Conservation (phyloP, 2,329 filamentous ascomycete genomes). For the Sporothrix phasma region DNA sequence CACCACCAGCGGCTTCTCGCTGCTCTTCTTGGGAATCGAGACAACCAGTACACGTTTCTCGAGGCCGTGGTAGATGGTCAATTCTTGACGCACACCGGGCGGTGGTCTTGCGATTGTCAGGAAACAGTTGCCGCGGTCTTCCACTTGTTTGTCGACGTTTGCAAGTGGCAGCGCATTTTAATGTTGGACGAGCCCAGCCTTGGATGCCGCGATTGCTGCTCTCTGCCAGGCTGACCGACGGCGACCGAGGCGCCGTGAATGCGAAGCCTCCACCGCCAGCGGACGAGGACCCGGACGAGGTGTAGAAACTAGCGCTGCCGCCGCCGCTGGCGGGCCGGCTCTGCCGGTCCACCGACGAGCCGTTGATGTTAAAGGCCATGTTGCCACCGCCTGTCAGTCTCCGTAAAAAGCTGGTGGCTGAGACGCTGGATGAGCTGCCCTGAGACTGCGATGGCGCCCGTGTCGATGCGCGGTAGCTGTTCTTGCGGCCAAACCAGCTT, state of each 20-base stretch:
- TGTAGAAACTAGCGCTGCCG: slow-evolving; percentile 56
- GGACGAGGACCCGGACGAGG: slow-evolving; percentile 42
- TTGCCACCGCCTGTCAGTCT: slow-evolving; percentile 60
- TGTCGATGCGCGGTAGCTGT: slow-evolving; percentile 54
- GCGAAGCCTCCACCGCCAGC: slow-evolving; percentile 29
- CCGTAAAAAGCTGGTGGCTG: slow-evolving; percentile 66
- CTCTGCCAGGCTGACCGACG: slow-evolving; percentile 46
- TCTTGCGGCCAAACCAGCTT: slow-evolving; percentile 53
- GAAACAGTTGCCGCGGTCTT: slow-evolving; percentile 76
- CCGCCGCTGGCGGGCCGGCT: slow-evolving; percentile 37
- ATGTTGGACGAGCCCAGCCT: slow-evolving; percentile 63
- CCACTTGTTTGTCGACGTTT: slow-evolving; percentile 70
- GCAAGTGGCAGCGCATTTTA: slow-evolving; percentile 76
- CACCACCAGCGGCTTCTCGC: slow-evolving; percentile 49
- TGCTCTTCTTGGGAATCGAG: slow-evolving; percentile 55
- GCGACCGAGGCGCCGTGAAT: slow-evolving; percentile 40
- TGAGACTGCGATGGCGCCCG: slow-evolving; percentile 57
- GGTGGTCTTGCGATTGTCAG: slow-evolving; percentile 74
- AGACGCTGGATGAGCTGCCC: slow-evolving; percentile 55
- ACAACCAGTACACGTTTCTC: slow-evolving; percentile 81
- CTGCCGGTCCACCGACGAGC: slow-evolving; percentile 59
- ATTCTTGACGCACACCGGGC: slow-evolving; percentile 47
- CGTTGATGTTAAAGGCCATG: slow-evolving; percentile 68
- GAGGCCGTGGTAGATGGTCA: slow-evolving; percentile 51
- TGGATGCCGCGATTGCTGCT: slow-evolving; percentile 39